Percentiles rank a stretch among this genome's conserved stretches.
Conservation (phyloP, 2,329 filamentous ascomycete genomes). For the Pseudopithomyces maydicus region DNA sequence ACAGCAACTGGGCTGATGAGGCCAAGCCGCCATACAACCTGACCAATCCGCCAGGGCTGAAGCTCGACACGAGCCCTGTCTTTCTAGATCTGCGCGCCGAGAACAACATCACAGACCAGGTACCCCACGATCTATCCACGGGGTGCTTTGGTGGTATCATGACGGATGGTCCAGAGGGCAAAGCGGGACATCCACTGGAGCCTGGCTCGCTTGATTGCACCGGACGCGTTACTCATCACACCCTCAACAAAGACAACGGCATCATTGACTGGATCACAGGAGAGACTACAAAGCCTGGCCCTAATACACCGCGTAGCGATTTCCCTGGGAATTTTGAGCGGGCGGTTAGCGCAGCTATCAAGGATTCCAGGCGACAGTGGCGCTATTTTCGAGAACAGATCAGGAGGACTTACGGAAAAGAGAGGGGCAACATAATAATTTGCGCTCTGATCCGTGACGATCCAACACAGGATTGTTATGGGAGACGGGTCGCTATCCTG, state of each 20-base stretch:
- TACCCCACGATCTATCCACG: constrained; percentile 26
- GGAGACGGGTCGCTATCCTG: constrained; percentile 23
- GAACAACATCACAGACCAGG: constrained; percentile 26
- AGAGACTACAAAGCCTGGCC: constrained; percentile 20
- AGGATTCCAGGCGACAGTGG: constrained; percentile 27
- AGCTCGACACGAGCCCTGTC: constrained; percentile 14
- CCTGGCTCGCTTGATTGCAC: constrained; percentile 30
- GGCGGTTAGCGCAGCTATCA: constrained; percentile 25
- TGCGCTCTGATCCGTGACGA: constrained; percentile 29
- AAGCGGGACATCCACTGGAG: constrained; percentile 28
- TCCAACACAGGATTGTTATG: constrained; percentile 27
- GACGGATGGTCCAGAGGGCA: constrained; percentile 27
- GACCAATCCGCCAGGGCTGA: constrained; percentile 26
- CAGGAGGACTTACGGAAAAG: constrained; percentile 24
- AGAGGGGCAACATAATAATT: constrained; percentile 31
- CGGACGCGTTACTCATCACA: constrained; percentile 29
- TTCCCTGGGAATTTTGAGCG: constrained; percentile 26
- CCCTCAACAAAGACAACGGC: constrained; percentile 32
- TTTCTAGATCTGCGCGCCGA: constrained; percentile 31
- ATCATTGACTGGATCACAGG: constrained; percentile 25
- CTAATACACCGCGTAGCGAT: constrained; percentile 28
- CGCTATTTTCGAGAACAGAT: constrained; percentile 29
- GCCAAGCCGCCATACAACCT: constrained; percentile 21
- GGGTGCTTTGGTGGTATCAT: constrained; percentile 31
- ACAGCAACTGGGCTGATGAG: constrained; percentile 27